A percentile compares a stretch with the other conserved stretches of the same genome.
These are phyloP conservation scores for Zalaria obscura DNA, from an alignment of 2,329 filamentous ascomycete genomes.

Conservation along the genomic window DNA sequence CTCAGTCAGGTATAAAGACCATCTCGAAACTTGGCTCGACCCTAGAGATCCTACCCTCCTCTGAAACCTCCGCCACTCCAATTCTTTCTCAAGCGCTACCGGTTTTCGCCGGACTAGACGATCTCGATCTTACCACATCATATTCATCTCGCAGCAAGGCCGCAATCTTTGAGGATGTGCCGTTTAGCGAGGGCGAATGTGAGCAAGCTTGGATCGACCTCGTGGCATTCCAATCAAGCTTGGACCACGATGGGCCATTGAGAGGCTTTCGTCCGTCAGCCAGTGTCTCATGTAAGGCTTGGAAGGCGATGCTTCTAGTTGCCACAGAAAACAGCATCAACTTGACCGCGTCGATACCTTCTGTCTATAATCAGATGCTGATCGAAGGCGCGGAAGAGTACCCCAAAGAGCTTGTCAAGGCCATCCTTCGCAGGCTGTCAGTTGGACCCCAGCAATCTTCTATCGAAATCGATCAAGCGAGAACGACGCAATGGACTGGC, in stretches of 20 bases:
- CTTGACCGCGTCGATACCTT: conserved; percentile 23
- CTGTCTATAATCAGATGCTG: conserved; percentile 16
- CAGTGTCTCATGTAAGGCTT: conserved; percentile 32
- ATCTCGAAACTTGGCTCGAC: conserved; percentile 30
- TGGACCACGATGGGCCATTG: conserved; percentile 2
- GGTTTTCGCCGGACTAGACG: conserved; percentile 17
- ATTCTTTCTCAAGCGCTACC: conserved; percentile 24
- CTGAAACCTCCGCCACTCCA: conserved; percentile 19
- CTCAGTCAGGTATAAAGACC: conserved; percentile 21
- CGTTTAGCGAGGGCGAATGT: conserved; percentile 38
- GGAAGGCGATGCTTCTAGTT: conserved; percentile 29
- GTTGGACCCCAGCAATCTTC: not conserved
- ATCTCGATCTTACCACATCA: not conserved
- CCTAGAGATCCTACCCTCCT: conserved; percentile 23
- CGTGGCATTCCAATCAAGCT: conserved; percentile 36
- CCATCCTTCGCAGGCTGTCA: conserved; percentile 16
- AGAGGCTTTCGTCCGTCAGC: conserved; percentile 20
- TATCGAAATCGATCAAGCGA: not conserved
- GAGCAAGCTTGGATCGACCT: conserved; percentile 34
- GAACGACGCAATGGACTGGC: conserved; percentile 8
- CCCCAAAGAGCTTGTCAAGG: conserved; percentile 16
- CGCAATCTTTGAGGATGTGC: conserved; percentile 32
- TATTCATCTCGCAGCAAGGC: conserved; percentile 7
- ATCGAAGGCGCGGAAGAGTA: conserved; percentile 25
- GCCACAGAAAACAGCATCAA: conserved; percentile 26